Conservation (phyloP, 169 alveolate genomes). For the Plasmodium gaboni region DNA sequence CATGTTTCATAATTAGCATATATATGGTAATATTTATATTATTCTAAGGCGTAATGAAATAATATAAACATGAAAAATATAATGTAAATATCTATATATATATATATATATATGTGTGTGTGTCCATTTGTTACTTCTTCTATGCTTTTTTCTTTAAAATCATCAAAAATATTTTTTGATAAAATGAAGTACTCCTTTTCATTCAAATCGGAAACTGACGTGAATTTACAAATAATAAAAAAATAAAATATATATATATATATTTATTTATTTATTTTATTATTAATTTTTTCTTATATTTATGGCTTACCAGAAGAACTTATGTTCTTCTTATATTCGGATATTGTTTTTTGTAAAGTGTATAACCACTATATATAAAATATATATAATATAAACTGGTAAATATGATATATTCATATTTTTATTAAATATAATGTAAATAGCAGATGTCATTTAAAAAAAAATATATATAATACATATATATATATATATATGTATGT, state of each 20-base stretch:
- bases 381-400: background rate
- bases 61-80: background rate
- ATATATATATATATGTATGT: background rate
- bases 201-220: constrained; percentile 53
- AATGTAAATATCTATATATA: background rate
- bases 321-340: constrained; percentile 58
- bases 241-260: background rate
- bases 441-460: background rate
- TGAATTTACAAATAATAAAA: constrained; percentile 2
- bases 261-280: background rate
- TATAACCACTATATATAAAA: constrained; percentile 40
- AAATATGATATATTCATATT: background rate
- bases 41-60: constrained; percentile 5
- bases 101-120: background rate
- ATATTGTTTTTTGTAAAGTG: constrained; percentile 44
- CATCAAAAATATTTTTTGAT: constrained; percentile 61
- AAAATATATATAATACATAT: background rate
- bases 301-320: constrained; percentile 43
- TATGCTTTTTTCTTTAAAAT: constrained; percentile 45
- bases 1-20: constrained; percentile 28
- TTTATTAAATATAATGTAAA: background rate
- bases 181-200: constrained; percentile 62
- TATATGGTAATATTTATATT: constrained; percentile 29
- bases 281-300: constrained; percentile 1
- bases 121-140: constrained; percentile 40